Base-by-base conservation (phyloP, 2,329 filamentous ascomycete genomes). In the Botryosphaeria dothidea region DNA sequence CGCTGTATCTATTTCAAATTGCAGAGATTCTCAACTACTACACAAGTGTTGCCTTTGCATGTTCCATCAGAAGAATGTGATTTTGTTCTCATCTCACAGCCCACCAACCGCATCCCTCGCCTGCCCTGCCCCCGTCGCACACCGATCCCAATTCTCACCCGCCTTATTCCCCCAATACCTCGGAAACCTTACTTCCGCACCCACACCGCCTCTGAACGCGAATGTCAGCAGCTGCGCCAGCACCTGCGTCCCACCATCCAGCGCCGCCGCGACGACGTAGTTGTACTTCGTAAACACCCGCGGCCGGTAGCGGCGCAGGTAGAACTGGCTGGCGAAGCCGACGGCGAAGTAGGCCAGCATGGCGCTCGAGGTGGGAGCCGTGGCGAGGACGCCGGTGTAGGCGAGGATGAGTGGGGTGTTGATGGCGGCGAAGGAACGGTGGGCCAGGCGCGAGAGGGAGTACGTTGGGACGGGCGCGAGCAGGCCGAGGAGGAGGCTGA, bases 221-320 rank as follows among this genome's bases (percentile, higher is more conserved):
- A 82, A 81, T 0, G 77, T 78, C 2, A 80, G 65, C 29, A 82
- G 74, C 46, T 82, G 81, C 13, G 81, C 72, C 5, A 79, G 70
- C 0, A 78, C 73, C 51, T 79, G 73, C 60, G 77, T 76, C 13
- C 90, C 90, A 54, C 85, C 86, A 74, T 92, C 90, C 45, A 92
- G 79, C 1, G 87, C 90, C 0, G 89, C 90, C 3, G 89, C 91
- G 0, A 89, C 86, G 72, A 92, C 83, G 74, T 92, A 92, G 79
- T 92, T 92, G 79, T 91, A 92, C 74, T 89, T 86, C 76, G 51
- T 43, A 31, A 62, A 62, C 25, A 13, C 31, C 19, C 13, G 13
- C n/a, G 58, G 58, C 7, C 72, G 68, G 29, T 73, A 73, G 46
- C 74, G 73, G 19, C 78, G 69, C n/a, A 80, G 68, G 60, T 72